phyloP scores from a whole-genome alignment of 257 asterid genomes.

The Solanum pinnatisectum region DNA sequence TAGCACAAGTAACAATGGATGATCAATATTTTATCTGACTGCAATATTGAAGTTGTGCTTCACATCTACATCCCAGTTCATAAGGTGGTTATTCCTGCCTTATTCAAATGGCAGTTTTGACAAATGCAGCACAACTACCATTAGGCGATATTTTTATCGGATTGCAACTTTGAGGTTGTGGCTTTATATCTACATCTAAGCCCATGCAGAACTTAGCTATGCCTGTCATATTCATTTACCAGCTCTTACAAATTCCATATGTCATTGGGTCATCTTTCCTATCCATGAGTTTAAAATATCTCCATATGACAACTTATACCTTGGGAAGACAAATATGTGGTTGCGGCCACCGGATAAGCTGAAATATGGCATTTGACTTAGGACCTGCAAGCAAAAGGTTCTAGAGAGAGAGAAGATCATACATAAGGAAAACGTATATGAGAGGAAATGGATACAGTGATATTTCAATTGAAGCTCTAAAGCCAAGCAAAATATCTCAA shows the following conservation, averaged over 20 bases:
- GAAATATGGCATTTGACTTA: constrained; percentile 95
- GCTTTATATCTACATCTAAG: neutral
- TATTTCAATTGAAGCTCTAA: neutral
- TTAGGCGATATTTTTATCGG: neutral
- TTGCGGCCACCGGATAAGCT: constrained; percentile 89
- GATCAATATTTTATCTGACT: neutral
- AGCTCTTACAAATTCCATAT: neutral
- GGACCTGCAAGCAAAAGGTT: constrained; percentile 62
- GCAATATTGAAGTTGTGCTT: neutral
- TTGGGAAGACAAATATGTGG: constrained; percentile 90
- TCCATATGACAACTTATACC: constrained; percentile 27
- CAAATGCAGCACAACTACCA: neutral
- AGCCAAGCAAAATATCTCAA: neutral
- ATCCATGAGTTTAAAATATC: neutral
- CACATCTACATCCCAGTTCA: neutral
- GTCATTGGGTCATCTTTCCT: neutral
- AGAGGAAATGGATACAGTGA: neutral
- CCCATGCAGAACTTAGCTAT: neutral
- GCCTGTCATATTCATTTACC: neutral
- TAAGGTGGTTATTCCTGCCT: neutral
- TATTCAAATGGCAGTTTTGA: neutral
- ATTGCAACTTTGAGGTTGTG: neutral
- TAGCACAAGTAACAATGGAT: neutral
- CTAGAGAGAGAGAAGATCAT: neutral
- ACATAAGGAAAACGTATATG: neutral